Base-by-base conservation (phyloP, 176 grass and related monocot species). In the Eragrostis curvula region DNA sequence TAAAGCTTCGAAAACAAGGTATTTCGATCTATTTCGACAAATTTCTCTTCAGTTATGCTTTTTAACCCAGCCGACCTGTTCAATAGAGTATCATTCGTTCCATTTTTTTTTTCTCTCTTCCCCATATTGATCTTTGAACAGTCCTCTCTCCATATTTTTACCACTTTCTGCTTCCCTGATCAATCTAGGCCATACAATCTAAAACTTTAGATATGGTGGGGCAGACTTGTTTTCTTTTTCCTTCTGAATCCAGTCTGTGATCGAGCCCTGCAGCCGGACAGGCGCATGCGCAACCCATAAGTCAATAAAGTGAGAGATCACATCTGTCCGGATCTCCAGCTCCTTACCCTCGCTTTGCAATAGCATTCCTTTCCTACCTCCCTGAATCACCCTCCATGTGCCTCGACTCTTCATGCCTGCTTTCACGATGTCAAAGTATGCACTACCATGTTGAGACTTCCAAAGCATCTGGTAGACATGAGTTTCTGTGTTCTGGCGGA, bases 391-490 rank as follows among this genome's bases (percentile, higher is more conserved):
- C 14, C 51, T 59, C 3, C 2, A 15, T 63, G 3, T 30, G 15
- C 24, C 46, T 12, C 0, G 9, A 0, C 0, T 48, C 0, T 20
- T 12, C 14, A 27, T 32, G 9, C 13, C 29, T 64, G 24, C 5
- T 5, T 47, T 64, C 12, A 29, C 32, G 44, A 58, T 15, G 5
- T 59, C 16, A 59, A 70, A 27, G 24, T 70, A 44, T 58, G 50
- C 50, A 29, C 14, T 21, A 9, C 65, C 78, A 80, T 80, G 78
- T 12, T 20, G 57, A 57, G 65, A 80, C n/a, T 29, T 81, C 79
- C 79, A 70, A 46, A 70, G 51, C 36, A 81, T 70, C 20, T 70
- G 66, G 68, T 81, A 70, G 6, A 28, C 3, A 20, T 23, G 9
- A 0, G 16, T 50, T 70, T 81, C 40, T 0, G 23, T 21, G 23